Evolutionary conservation across 345 rosid species (phyloP).

Genomic region (Litchi chinensis): DNA sequence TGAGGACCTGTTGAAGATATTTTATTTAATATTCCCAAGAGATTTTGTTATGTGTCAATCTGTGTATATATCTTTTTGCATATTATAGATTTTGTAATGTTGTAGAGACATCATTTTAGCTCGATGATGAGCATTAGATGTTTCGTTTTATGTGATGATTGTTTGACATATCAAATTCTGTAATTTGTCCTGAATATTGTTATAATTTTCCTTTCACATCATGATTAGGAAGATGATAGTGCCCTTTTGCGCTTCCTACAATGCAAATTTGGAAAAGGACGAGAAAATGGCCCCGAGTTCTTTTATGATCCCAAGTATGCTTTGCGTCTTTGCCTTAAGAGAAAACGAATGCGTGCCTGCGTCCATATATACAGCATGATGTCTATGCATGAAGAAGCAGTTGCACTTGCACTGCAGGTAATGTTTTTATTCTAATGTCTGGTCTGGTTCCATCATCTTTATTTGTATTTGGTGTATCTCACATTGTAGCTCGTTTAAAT

Average conservation of each 20-base stretch:
- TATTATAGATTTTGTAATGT: neutral
- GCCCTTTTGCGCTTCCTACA: constrained; percentile 90
- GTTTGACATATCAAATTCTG: neutral
- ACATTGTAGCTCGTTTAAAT: neutral
- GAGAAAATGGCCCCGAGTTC: constrained; percentile 87
- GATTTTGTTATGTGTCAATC: neutral
- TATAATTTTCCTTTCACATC: constrained; percentile 21
- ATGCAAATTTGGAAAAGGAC: constrained; percentile 96
- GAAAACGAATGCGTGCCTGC: constrained; percentile 94
- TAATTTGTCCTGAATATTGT: neutral
- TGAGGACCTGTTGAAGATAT: neutral
- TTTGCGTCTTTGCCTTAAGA: constrained; percentile 94
- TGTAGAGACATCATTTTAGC: constrained; percentile 6
- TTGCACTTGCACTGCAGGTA: constrained; percentile 98
- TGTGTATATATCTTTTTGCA: neutral
- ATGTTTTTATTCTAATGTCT: constrained; percentile 14
- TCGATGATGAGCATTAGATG: neutral
- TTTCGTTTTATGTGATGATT: neutral
- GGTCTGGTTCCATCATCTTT: constrained; percentile 9
- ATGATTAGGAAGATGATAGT: constrained; percentile 85
- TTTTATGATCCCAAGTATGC: constrained; percentile 99
- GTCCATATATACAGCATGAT: constrained; percentile 98
- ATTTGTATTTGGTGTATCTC: neutral
- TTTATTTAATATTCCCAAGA: neutral
- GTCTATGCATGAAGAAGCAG: constrained; percentile 99